Evolutionary conservation across 1,139 yeast species (phyloP).

Genomic region (Pichia sp.): DNA sequence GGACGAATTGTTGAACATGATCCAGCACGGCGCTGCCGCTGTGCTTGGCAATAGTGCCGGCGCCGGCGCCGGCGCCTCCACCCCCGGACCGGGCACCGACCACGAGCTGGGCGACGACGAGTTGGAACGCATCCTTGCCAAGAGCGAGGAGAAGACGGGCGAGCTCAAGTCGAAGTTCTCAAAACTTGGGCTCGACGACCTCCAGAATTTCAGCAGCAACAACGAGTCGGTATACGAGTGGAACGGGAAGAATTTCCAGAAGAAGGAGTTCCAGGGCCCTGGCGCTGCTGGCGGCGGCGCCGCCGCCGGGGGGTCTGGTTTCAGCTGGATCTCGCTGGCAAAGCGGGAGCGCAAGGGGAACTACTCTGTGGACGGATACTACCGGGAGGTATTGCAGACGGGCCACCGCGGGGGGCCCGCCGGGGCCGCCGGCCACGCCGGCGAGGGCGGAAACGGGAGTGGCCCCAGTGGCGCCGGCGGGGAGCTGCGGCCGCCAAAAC

Average conservation of each 20-base stretch:
- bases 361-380: conserved; percentile 73
- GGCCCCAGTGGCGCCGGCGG: conserved; percentile 29
- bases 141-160: conserved; percentile 60
- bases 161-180: conserved; percentile 62
- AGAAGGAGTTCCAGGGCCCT: conserved; percentile 46
- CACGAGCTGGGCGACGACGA: conserved; percentile 52
- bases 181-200: conserved; percentile 66
- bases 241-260: conserved; percentile 80
- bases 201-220: conserved; percentile 61
- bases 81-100: conserved; percentile 7
- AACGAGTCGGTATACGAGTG: conserved; percentile 71
- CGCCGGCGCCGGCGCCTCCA: neutral
- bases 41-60: conserved; percentile 41
- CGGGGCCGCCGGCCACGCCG: neutral
- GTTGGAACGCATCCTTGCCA: conserved; percentile 55
- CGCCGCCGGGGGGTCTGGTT: conserved; percentile 25
- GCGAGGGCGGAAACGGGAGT: neutral
- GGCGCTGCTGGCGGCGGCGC: conserved; percentile 20
- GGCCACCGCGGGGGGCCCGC: conserved; percentile 43
- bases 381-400: conserved; percentile 69
- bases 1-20: conserved; percentile 73
- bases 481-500: conserved; percentile 65
- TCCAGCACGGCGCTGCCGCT: conserved; percentile 73
- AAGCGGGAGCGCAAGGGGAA: conserved; percentile 70
- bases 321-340: conserved; percentile 69